Evolutionary conservation across 2,329 filamentous ascomycete genomes (phyloP).

Genomic region (Ceratocystis albifundus): DNA sequence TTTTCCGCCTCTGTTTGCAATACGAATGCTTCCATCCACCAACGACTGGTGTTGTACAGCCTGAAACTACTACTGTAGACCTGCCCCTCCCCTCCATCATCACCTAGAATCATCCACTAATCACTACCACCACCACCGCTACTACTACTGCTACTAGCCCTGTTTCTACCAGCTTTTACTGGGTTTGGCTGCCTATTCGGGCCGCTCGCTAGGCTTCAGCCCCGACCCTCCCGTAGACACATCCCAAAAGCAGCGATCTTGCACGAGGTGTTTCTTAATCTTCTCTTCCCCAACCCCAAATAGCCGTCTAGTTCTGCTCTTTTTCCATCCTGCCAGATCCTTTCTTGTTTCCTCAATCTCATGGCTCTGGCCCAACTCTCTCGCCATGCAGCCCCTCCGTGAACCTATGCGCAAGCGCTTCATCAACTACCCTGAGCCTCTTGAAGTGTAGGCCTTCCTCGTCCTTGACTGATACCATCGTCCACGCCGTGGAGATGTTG

Average conservation of each 20-base stretch:
- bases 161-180: not conserved
- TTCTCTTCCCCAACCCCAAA: not conserved
- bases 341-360: not conserved
- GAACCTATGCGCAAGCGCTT: conserved; percentile 24
- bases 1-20: not conserved
- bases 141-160: not conserved
- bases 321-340: not conserved
- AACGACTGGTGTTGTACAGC: not conserved
- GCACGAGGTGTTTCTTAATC: not conserved
- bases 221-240: not conserved
- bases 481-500: too few species aligned
- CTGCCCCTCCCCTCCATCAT: too few species aligned
- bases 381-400: conserved; percentile 10
- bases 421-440: conserved; percentile 32
- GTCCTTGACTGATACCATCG: too few species aligned
- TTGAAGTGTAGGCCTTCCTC: conserved; percentile 28
- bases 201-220: not conserved
- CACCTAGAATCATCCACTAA: too few species aligned
- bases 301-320: not conserved
- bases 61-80: too few species aligned
- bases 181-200: not conserved
- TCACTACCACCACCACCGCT: too few species aligned
- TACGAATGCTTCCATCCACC: not conserved
- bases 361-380: not conserved
- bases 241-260: not conserved